phyloP scores from a whole-genome alignment of 306 rosid species.

The Senna siamea region DNA sequence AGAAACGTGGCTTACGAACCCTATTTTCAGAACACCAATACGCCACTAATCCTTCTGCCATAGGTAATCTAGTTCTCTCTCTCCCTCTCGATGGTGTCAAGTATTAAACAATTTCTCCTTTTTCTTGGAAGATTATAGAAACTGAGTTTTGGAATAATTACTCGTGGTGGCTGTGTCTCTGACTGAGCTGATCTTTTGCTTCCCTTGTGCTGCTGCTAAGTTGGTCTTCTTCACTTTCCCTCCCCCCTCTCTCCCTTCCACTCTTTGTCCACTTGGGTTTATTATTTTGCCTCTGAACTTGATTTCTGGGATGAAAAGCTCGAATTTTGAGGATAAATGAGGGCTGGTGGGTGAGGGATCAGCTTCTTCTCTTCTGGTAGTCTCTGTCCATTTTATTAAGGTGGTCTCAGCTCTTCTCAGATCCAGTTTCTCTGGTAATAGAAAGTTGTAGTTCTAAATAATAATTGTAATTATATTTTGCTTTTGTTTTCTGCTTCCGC shows the following conservation, averaged over 20 bases:
- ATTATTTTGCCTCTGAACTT: conserved; percentile 16
- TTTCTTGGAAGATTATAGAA: conserved; percentile 34
- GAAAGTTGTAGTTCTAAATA: conserved; percentile 30
- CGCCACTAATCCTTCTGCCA: conserved; percentile 36
- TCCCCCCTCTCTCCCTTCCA: not conserved
- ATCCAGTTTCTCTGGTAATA: conserved; percentile 67
- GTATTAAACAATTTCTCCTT: conserved; percentile 43
- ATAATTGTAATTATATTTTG: not conserved
- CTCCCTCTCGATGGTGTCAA: conserved; percentile 30
- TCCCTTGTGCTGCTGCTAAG: conserved; percentile 75
- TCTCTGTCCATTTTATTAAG: conserved; percentile 40
- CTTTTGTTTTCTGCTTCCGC: conserved; percentile 32
- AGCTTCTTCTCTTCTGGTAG: conserved; percentile 45
- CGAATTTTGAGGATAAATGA: conserved; percentile 41
- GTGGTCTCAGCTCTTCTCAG: conserved; percentile 54
- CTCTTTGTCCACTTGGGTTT: conserved; percentile 42
- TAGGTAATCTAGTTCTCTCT: no score
- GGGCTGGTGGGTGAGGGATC: conserved; percentile 38
- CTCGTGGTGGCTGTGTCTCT: conserved; percentile 44
- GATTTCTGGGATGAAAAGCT: conserved; percentile 42
- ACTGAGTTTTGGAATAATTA: conserved; percentile 48
- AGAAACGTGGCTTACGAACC: conserved; percentile 45
- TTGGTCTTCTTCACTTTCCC: conserved; percentile 44
- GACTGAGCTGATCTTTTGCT: conserved; percentile 36
- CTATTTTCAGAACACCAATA: conserved; percentile 38